Percentiles rank a stretch among this genome's conserved stretches.
Evolutionary conservation across 1,284 basidiomycete genomes (phyloP).

Genomic region (Trichosporon faecale): DNA sequence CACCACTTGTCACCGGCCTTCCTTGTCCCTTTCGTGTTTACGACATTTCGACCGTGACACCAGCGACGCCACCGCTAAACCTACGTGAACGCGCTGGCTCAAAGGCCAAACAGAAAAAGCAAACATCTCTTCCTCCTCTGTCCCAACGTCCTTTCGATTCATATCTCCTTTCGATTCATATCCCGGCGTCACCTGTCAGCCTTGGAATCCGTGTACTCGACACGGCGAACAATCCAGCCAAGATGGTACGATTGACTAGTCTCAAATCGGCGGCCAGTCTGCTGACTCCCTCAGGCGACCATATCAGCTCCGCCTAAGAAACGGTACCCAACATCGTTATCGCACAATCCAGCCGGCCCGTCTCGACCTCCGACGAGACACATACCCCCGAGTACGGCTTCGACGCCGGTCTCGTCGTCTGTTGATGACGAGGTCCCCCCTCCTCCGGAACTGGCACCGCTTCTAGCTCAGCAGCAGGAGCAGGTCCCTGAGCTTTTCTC

Average conservation of each 20-base stretch:
- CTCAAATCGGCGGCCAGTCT: not conserved
- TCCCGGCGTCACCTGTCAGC: not conserved
- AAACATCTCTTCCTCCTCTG: not conserved
- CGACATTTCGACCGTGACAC: constrained; percentile 8
- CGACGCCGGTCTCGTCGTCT: constrained; percentile 17
- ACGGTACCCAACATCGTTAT: constrained; percentile 28
- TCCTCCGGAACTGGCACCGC: constrained; percentile 18
- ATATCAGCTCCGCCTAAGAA: constrained; percentile 10
- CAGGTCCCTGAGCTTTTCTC: constrained; percentile 54
- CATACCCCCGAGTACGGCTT: not conserved
- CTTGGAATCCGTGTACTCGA: not conserved
- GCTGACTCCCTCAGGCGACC: constrained; percentile 1
- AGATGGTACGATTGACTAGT: constrained; percentile 1
- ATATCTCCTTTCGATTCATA: not conserved
- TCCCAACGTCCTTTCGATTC: not conserved
- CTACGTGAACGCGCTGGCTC: not conserved
- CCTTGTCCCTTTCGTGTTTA: not conserved
- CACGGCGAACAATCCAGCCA: not conserved
- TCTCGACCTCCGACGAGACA: constrained; percentile 22
- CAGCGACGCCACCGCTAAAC: constrained; percentile 1
- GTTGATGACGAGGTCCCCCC: constrained; percentile 31
- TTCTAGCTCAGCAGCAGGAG: constrained; percentile 8
- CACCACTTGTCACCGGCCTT: not conserved
- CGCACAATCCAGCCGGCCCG: constrained; percentile 27
- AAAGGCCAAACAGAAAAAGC: not conserved